phyloP scores from a whole-genome alignment of 306 rosid species.

The Mimosa bimucronata region DNA sequence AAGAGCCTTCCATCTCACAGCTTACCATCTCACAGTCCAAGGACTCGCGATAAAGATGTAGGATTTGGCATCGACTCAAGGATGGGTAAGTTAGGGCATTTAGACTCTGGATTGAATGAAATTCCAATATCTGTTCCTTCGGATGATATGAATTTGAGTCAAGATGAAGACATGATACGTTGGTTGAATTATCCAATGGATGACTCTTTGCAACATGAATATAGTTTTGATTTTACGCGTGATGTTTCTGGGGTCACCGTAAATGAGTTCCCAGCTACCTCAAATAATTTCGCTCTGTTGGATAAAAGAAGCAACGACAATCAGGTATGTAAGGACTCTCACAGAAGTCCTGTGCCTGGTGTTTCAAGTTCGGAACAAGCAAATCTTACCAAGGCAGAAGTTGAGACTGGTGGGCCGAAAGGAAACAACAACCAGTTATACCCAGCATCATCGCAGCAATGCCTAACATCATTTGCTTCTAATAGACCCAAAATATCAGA shows the following conservation, averaged over 20 bases:
- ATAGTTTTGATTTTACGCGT: slow-evolving; percentile 70
- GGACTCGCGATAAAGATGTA: slow-evolving; percentile 61
- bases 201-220: slow-evolving; percentile 66
- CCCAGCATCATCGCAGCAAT: slow-evolving; percentile 55
- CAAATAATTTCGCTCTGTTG: slow-evolving; percentile 47
- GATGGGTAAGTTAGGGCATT: slow-evolving; percentile 62
- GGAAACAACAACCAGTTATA: slow-evolving; percentile 46
- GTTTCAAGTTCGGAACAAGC: slow-evolving; percentile 51
- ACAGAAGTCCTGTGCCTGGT: slow-evolving; percentile 44
- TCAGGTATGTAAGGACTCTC: slow-evolving; percentile 57
- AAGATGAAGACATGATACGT: slow-evolving; percentile 73
- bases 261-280: slow-evolving; percentile 44
- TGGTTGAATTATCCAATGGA: slow-evolving; percentile 87
- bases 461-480: slow-evolving; percentile 57
- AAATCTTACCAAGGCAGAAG: slow-evolving; percentile 51
- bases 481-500: slow-evolving; percentile 55
- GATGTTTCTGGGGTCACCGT: slow-evolving; percentile 63
- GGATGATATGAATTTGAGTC: slow-evolving; percentile 60
- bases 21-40: slow-evolving; percentile 57
- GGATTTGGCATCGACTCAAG: slow-evolving; percentile 50
- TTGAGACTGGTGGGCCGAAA: slow-evolving; percentile 52
- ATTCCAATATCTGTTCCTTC: slow-evolving; percentile 70
- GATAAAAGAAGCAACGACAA: slow-evolving; percentile 54
- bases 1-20: slow-evolving; percentile 63
- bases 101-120: slow-evolving; percentile 60